Evolutionary conservation across 495 filamentous ascomycete species (phyloP).

Genomic region (Talaromyces proteolyticus): DNA sequence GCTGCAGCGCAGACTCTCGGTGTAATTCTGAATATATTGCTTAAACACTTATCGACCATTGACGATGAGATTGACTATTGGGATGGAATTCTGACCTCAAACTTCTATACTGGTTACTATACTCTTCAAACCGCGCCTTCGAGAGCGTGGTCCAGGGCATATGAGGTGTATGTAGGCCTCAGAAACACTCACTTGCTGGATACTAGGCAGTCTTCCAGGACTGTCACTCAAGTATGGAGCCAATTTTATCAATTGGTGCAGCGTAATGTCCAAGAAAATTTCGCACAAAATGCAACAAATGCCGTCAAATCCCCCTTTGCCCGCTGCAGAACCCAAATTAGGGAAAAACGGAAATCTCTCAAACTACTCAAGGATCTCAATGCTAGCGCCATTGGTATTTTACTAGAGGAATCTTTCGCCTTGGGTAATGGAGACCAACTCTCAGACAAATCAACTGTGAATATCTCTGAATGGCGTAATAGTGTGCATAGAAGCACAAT

Average conservation of each 20-base stretch:
- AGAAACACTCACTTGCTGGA: background rate
- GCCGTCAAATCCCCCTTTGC: constrained; percentile 65
- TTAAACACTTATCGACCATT: constrained; percentile 75
- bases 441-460: background rate
- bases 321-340: constrained; percentile 61
- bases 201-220: background rate
- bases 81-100: constrained; percentile 74
- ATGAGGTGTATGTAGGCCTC: constrained; percentile 8
- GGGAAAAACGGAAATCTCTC: constrained; percentile 61
- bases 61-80: constrained; percentile 88
- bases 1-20: constrained; percentile 83
- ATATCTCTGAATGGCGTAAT: constrained; percentile 53
- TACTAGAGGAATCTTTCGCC: constrained; percentile 40
- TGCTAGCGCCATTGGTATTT: constrained; percentile 79
- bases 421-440: background rate
- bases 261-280: constrained; percentile 59
- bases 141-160: constrained; percentile 51
- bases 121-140: constrained; percentile 75
- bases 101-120: constrained; percentile 67
- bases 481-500: constrained; percentile 65
- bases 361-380: constrained; percentile 65
- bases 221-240: constrained; percentile 52
- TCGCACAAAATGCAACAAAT: constrained; percentile 49
- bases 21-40: constrained; percentile 60
- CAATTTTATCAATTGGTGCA: constrained; percentile 78